These are phyloP conservation scores for Rhizophora mangle DNA, from an alignment of 345 rosid genomes.

Conservation along the genomic window DNA sequence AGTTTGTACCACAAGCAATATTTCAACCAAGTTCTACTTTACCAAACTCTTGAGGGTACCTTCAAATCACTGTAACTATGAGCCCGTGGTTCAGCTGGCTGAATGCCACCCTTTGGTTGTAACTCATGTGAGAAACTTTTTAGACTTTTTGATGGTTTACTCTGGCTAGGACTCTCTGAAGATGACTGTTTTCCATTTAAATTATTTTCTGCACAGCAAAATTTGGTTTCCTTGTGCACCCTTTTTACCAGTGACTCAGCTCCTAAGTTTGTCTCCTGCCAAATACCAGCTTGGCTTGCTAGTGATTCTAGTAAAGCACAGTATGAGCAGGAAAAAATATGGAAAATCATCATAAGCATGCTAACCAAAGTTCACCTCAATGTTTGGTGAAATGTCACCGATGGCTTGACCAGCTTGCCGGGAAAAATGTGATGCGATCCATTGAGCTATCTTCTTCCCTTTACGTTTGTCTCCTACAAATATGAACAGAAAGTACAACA, in stretches of 20 bases:
- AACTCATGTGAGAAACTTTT: slow-evolving; percentile 81
- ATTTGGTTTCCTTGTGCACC: slow-evolving; percentile 30
- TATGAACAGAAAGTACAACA: slow-evolving; percentile 13
- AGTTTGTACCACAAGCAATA: neutral
- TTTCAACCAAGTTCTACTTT: slow-evolving; percentile 1
- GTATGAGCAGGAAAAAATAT: slow-evolving; percentile 3
- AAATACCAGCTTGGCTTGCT: slow-evolving; percentile 15
- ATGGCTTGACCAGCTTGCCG: slow-evolving; percentile 31
- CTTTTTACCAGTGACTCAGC: slow-evolving; percentile 29
- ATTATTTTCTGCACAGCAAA: slow-evolving; percentile 17
- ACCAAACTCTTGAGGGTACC: slow-evolving; percentile 27
- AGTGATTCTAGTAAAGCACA: slow-evolving; percentile 3
- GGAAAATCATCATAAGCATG: slow-evolving; percentile 1
- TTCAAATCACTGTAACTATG: slow-evolving; percentile 68
- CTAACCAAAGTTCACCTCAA: slow-evolving; percentile 37
- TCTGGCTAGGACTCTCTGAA: slow-evolving; percentile 24
- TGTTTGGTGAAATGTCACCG: slow-evolving; percentile 30
- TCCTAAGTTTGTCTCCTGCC: slow-evolving; percentile 40
- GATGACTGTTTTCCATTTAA: slow-evolving; percentile 27
- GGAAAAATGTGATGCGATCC: slow-evolving; percentile 59
- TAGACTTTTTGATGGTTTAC: slow-evolving; percentile 45
- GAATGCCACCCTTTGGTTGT: slow-evolving; percentile 66
- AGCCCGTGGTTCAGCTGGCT: slow-evolving; percentile 47
- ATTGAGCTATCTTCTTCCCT: slow-evolving; percentile 55
- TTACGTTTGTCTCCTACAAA: slow-evolving; percentile 33